Evolutionary conservation across 495 filamentous ascomycete genomes (phyloP), one percentile per base, ranked within the genome.

Genomic region (Pyronema omphalodes): DNA sequence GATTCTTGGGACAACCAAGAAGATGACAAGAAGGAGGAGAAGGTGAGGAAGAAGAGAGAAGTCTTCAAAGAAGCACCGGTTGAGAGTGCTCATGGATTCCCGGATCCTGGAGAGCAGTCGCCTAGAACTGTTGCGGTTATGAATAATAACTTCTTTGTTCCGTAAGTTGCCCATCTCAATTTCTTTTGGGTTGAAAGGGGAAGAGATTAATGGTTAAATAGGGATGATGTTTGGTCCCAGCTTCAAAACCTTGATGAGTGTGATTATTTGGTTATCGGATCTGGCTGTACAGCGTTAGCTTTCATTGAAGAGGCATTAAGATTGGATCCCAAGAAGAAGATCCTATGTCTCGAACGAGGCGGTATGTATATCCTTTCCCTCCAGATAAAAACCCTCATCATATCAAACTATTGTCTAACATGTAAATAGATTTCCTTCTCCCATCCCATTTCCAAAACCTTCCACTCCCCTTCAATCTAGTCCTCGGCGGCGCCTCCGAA

Each of bases 371-470:
- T 17, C 36, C 37, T 5, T n/a, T 9, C 1, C 17, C 51, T 43
- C 12, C 7, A 40, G 1, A 6, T 12, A 12, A 12, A 12, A 12
- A 12, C 39, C 7, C 1, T 17, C 39, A 3, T 1, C 6, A 41
- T 41, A 29, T 29, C 23, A 1, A 5, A 29, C 23, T 5, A 29
- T 29, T 2, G 1, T 29, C 23, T 41, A 41, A 41, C 39, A 41
- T 41, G 9, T 29, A 36, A 3, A n/a, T 5, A 41, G 51, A 44
- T 41, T 53, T 43, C 9, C 29, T 11, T 36, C 51, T 53, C 11
- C 39, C 39, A 1, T 41, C 51, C 14, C 51, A 53, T 35, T 53
- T 53, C 39, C 51, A 53, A 18, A 53, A 53, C 14, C 36, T 53
- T 11, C 36, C 51, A 5, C 51, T 53, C 7, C 51, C 51, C 6